Base-by-base conservation (phyloP, 768 basidiomycete genomes). In the Tylopilus vinaceipallidus region DNA sequence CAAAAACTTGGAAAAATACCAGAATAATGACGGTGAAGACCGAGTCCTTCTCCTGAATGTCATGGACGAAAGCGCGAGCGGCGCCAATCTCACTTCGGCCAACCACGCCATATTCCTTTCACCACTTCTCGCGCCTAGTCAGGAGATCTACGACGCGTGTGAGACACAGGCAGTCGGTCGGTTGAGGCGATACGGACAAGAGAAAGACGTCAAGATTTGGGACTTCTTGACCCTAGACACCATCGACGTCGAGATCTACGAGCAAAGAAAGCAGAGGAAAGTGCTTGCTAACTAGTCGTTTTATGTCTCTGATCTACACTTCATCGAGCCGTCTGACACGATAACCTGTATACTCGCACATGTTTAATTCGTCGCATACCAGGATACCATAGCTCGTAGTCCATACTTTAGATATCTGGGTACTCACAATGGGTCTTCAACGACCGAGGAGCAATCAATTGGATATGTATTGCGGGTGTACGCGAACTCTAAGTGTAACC, bases 71-170 rank as follows among this genome's bases (percentile, higher is more conserved):
- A 93, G 90, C 53, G 90, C 91, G n/a, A 90, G 89, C 51, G 91
- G 91, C 37, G 88, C 89, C 56, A 98, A 98, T 66, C 71, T 98
- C 64, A 97, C 94, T 3, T 83, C 81, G 30, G 95, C 95, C 17
- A 98, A 94, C 69, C 92, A 95, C 63, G 94, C 92, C 32, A 86
- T 97, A 65, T 98, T 98, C 77, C 75, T 98, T 47, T 94, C 91
- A 10, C 95, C 95, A 9, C 77, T 98, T 33, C 85, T 95, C 32
- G 84, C 92, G 0, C 79, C 80, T 10, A 81, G 84, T 17, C 82
- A 88, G 65, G 86, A 94, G 67, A 85, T 88, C 39, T 97, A 95
- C 63, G 82, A 84, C 36, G 89, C 91, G 43, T 83, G 83, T 65
- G 81, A 88, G 70, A 86, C 88, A 8, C 84, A 93, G 69, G 88